Percentiles rank a stretch among this genome's conserved stretches.
These are phyloP conservation scores for Penicillium lividum DNA, from an alignment of 495 filamentous ascomycete species.

Conservation along the genomic window DNA sequence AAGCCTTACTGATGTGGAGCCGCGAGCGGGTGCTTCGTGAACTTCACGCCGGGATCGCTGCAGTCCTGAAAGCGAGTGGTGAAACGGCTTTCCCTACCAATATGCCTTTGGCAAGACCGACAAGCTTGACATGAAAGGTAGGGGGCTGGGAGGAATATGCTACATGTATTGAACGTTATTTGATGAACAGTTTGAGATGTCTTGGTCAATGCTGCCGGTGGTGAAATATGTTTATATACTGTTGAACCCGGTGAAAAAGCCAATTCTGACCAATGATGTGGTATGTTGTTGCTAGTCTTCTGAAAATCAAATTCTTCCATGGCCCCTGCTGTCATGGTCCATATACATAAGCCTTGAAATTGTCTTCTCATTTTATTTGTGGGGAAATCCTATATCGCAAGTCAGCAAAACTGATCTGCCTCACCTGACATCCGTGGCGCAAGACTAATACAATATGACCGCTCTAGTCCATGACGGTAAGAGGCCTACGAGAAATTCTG, in stretches of 20 bases:
- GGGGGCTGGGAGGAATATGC: no score
- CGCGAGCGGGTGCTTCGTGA: conserved; percentile 1
- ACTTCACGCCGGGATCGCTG: neutral
- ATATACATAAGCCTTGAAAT: neutral
- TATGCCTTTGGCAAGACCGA: neutral
- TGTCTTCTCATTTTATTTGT: neutral
- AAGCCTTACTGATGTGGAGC: conserved; percentile 1
- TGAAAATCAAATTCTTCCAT: neutral
- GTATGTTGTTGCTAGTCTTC: neutral
- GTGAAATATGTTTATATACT: neutral
- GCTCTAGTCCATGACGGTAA: neutral
- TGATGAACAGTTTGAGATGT: no score
- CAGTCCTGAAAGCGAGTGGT: neutral
- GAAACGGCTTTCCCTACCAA: neutral
- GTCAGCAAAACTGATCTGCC: neutral
- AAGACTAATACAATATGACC: neutral
- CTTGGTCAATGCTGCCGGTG: neutral
- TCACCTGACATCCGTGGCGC: neutral
- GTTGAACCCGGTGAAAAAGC: neutral
- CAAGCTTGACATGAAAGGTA: neutral
- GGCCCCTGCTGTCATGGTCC: neutral
- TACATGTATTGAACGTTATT: no score
- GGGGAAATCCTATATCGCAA: neutral
- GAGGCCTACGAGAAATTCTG: neutral
- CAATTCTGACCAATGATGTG: neutral